Evolutionary conservation across 1,284 basidiomycete species (phyloP).

Genomic region (Rhizopogon parksii): DNA sequence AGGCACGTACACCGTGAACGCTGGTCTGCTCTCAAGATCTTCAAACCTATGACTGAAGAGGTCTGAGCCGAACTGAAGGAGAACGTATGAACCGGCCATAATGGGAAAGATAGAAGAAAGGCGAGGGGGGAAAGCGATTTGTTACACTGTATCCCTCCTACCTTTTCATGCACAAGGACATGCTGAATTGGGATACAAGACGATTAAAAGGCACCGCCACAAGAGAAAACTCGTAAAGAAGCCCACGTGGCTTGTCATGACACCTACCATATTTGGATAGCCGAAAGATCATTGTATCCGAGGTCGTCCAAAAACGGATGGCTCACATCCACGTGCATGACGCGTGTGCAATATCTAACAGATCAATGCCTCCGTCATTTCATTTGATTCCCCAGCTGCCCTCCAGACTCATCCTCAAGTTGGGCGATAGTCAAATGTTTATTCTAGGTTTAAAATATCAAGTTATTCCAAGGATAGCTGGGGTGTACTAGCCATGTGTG

Average conservation of each 20-base stretch:
- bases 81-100: slow-evolving; percentile 39
- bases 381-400: not conserved
- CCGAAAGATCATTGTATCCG: not conserved
- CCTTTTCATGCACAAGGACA: slow-evolving; percentile 31
- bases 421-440: slow-evolving; percentile 1
- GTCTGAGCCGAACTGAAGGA: slow-evolving; percentile 59
- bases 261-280: not conserved
- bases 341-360: too few relatives aligned
- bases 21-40: slow-evolving; percentile 52
- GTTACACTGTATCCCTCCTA: slow-evolving; percentile 10
- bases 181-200: slow-evolving; percentile 25
- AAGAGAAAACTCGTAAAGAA: slow-evolving; percentile 8
- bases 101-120: slow-evolving; percentile 17
- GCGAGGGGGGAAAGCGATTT: slow-evolving; percentile 15
- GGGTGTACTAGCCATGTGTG: slow-evolving; percentile 2
- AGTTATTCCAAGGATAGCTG: not conserved
- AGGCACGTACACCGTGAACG: slow-evolving; percentile 59
- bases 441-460: not conserved
- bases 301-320: too few relatives aligned
- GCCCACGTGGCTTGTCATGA: slow-evolving; percentile 22
- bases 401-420: not conserved
- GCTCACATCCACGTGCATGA: too few relatives aligned
- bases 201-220: slow-evolving; percentile 26
- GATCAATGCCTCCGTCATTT: not conserved
- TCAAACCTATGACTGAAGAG: slow-evolving; percentile 54